Base-by-base conservation (phyloP, 208 protist genomes). In the Strigomonas galati region DNA sequence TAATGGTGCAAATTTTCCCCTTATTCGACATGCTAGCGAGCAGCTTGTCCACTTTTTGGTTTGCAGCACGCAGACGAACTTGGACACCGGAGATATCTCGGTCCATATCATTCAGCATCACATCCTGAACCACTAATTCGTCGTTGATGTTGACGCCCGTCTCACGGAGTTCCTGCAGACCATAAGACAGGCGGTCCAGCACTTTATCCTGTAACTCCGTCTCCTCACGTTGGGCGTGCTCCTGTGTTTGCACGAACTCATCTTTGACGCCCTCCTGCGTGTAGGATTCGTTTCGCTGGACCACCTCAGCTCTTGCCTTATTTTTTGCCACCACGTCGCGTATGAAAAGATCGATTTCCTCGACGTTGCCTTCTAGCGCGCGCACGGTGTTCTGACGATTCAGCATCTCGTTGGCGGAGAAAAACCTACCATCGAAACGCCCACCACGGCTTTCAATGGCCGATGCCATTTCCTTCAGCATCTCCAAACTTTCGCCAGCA, bases 331-430 rank as follows among this genome's bases (percentile, higher is more conserved):
- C 53, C 14, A 78, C 55, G 19, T 70, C 65, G 7, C 44, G 26
- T 31, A 59, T 77, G 44, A 93, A 93, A 51, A 23, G 31, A 44
- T 49, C 54, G 27, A 84, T 51, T n/a, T 82, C 81, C 46, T 66
- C 71, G 10, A 82, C 68, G 14, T 89, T 81, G 9, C 57, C 52
- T 52, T 91, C 78, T 17, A 94, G 78, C 14, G 64, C 51, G n/a
- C 81, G 75, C 52, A 94, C 69, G 2, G 82, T 76, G 32, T 80
- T 79, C 64, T 94, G 88, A 37, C 88, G 80, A 27, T 84, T 73
- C 65, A 94, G 67, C n/a, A 94, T 76, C 62, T 94, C 88, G 48
- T 94, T 94, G 4, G 85, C 88, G 12, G 88, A 85, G 74, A 94
- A 88, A 0, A 92, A 68, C 40, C 83, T 81, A 0, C 82, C 85